Evolutionary conservation across 345 rosid species (phyloP), one percentile per base, ranked within the genome.

Genomic region (Aurinia saxatilis): DNA sequence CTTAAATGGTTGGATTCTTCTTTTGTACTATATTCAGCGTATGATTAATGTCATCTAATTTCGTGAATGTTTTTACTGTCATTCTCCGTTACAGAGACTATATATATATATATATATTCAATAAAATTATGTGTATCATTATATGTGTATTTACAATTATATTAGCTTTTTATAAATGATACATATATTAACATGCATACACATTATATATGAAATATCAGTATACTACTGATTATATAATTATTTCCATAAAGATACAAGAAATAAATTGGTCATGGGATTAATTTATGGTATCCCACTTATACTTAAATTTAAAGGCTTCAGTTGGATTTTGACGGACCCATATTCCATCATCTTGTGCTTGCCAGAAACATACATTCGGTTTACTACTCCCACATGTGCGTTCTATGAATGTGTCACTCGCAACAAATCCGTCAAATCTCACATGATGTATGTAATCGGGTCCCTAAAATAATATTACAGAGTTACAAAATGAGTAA

Each of bases 351-450:
- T 55, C 48, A 0, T 55, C 40, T 34, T 45, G 48, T 9, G 15
- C 48, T 66, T 66, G 14, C 38, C 30, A 65, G 1, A 46, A 16
- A 25, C 63, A 55, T 4, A 9, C 15, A 8, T 66, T n/a, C 8
- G 56, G 63, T 0, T 66, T 45, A 14, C 8, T 35, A 15, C 63
- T 14, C 2, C 63, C 63, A 36, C 63, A 66, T n/a, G 55, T 4
- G 8, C 25, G 4, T 36, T 36, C 7, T 55, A 56, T 36, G 7
- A 55, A 66, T 19, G 48, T 10, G 0, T 1, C 29, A 0, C 6
- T n/a, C n/a, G n/a, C 63, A 16, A 45, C 1, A 37, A 66, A 66
- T 56, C n/a, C 57, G 2, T 66, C 2, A 56, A 56, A 56, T 2
- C 2, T 38, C 8, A 6, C 5, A 13, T n/a, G 34, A 4, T 39